These are phyloP conservation scores for Colletotrichum kahawae DNA, from an alignment of 2,329 filamentous ascomycete species.

Conservation along the genomic window DNA sequence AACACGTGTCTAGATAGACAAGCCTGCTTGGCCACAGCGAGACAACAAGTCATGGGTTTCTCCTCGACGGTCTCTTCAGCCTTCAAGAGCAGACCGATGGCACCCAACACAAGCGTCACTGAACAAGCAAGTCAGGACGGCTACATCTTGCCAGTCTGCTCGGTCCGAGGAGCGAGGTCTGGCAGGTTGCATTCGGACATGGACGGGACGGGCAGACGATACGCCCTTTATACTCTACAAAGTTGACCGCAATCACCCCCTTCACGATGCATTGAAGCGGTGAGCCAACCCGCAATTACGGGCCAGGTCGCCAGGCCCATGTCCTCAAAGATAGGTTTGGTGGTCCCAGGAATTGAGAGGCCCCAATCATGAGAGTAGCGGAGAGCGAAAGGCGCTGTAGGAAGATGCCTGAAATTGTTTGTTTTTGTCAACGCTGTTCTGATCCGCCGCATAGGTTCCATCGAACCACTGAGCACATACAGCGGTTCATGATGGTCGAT, in stretches of 20 bases:
- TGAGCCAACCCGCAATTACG: not conserved
- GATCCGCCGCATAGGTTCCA: not conserved
- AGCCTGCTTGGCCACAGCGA: not conserved
- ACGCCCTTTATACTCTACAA: not conserved
- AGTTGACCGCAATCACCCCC: not conserved
- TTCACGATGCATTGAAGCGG: not conserved
- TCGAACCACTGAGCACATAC: not conserved
- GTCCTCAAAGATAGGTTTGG: not conserved
- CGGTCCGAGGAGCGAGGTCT: not conserved
- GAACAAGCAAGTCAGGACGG: not conserved
- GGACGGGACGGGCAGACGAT: not conserved
- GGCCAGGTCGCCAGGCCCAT: not conserved
- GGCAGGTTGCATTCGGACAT: not conserved
- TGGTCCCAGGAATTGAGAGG: not conserved
- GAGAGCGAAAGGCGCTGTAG: not conserved
- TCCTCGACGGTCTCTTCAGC: not conserved
- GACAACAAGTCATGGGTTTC: not conserved
- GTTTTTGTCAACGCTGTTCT: not conserved
- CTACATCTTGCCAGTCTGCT: not conserved
- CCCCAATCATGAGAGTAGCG: not conserved
- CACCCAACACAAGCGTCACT: not conserved
- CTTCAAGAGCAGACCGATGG: not conserved
- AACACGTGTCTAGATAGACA: not conserved
- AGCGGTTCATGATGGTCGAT: not conserved
- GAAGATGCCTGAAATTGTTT: not conserved